A percentile compares a stretch with the other conserved stretches of the same genome.
These are phyloP conservation scores for Histomonas meleagridis DNA, from an alignment of 208 protist genomes.

Conservation along the genomic window DNA sequence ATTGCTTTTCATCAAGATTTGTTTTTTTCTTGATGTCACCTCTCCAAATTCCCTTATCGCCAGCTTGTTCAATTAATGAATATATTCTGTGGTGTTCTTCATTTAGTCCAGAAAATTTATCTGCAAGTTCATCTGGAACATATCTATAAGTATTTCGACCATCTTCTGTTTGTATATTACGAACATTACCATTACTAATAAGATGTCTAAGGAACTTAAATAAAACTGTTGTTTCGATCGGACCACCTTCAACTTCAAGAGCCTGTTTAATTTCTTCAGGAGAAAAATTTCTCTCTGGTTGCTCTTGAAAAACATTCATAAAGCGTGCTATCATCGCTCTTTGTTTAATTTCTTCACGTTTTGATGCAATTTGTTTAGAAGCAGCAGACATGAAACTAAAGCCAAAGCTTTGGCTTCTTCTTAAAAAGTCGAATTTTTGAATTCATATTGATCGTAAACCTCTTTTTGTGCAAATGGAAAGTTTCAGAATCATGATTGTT, in stretches of 20 bases:
- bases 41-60: neutral
- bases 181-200: neutral
- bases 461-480: too few relatives aligned
- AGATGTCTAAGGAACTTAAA: neutral
- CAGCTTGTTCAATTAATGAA: neutral
- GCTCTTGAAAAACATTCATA: neutral
- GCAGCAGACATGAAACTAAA: too few relatives aligned
- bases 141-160: neutral
- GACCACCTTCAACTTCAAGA: neutral
- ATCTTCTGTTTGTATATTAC: neutral
- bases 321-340: neutral
- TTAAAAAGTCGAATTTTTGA: too few relatives aligned
- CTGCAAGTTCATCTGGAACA: neutral
- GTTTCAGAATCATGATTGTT: too few relatives aligned
- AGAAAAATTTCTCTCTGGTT: neutral
- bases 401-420: too few relatives aligned
- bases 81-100: neutral
- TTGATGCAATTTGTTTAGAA: too few relatives aligned
- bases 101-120: neutral
- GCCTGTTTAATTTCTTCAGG: neutral
- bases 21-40: neutral
- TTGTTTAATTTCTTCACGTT: neutral
- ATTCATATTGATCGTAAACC: too few relatives aligned
- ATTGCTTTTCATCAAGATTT: neutral
- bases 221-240: neutral